phyloP scores from a whole-genome alignment of 106 monocot species.

The Dactylorhiza incarnata region DNA sequence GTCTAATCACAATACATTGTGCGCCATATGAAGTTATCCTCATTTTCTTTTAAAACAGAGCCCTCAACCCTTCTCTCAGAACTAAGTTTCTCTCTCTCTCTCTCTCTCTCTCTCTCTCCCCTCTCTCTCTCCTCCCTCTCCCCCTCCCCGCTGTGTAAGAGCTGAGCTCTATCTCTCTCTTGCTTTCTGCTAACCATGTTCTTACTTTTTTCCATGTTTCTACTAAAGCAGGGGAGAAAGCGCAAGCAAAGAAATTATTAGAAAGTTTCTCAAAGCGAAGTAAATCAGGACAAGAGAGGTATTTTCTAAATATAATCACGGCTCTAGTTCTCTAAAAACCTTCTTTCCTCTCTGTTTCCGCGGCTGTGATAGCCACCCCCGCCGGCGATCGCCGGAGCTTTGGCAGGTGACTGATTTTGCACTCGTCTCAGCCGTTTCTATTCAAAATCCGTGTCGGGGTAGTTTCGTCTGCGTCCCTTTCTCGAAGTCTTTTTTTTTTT shows the following conservation, averaged over 20 bases:
- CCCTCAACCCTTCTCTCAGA: too few species aligned
- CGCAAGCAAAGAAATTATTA: not conserved
- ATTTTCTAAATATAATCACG: not conserved
- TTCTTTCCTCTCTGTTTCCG: not conserved
- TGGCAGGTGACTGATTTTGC: not conserved
- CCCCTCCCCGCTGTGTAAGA: not conserved
- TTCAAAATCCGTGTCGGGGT: not conserved
- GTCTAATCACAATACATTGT: conserved; percentile 6
- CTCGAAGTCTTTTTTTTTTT: not conserved
- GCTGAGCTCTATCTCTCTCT: not conserved
- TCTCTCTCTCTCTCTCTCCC: not conserved
- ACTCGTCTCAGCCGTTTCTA: not conserved
- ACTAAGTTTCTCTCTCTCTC: not conserved
- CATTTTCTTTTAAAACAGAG: not conserved
- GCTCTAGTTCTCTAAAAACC: not conserved
- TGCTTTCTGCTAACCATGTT: not conserved
- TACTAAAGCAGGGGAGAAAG: conserved; percentile 5
- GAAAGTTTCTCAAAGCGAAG: not conserved
- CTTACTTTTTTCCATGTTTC: not conserved
- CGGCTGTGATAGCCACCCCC: not conserved
- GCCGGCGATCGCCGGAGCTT: not conserved
- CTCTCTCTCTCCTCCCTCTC: not conserved
- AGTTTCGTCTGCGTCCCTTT: not conserved
- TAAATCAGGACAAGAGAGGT: conserved; percentile 1
- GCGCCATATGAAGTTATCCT: not conserved